Conservation (phyloP, 805 yeast genomes). For the Jamesozyma rosinii region DNA sequence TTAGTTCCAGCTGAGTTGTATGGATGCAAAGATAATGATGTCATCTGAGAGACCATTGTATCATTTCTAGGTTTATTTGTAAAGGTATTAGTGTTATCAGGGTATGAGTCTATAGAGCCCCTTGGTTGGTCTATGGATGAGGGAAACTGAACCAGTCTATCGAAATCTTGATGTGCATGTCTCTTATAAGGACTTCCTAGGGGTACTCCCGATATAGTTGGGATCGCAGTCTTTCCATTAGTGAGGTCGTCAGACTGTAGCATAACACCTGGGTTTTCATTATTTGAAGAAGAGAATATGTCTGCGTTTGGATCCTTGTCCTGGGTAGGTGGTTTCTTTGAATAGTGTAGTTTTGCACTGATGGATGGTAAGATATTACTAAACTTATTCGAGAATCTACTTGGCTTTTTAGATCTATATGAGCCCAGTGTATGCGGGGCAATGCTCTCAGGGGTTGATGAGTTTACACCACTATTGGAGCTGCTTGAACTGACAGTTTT, state of each 20-base stretch:
- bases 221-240: not conserved
- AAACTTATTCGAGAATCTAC: slow-evolving; percentile 28
- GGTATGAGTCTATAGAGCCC: not conserved
- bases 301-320: not conserved
- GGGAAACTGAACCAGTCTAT: slow-evolving; percentile 6
- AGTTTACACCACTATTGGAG: not conserved
- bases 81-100: slow-evolving; percentile 4
- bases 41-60: slow-evolving; percentile 28
- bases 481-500: slow-evolving; percentile 5
- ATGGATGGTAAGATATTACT: slow-evolving; percentile 29
- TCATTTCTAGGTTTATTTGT: slow-evolving; percentile 22
- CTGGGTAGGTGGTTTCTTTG: slow-evolving; percentile 8
- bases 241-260: slow-evolving; percentile 7
- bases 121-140: slow-evolving; percentile 1
- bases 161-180: not conserved
- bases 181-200: not conserved
- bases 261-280: slow-evolving; percentile 7
- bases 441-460: not conserved
- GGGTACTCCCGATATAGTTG: slow-evolving; percentile 1
- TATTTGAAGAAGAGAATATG: slow-evolving; percentile 1
- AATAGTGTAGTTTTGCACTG: slow-evolving; percentile 29
- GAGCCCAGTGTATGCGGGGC: slow-evolving; percentile 27
- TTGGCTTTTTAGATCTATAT: slow-evolving; percentile 26
- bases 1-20: slow-evolving; percentile 14
- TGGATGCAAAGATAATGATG: slow-evolving; percentile 20